Base-by-base conservation (phyloP, 306 rosid species). In the Trichosanthes truncata region DNA sequence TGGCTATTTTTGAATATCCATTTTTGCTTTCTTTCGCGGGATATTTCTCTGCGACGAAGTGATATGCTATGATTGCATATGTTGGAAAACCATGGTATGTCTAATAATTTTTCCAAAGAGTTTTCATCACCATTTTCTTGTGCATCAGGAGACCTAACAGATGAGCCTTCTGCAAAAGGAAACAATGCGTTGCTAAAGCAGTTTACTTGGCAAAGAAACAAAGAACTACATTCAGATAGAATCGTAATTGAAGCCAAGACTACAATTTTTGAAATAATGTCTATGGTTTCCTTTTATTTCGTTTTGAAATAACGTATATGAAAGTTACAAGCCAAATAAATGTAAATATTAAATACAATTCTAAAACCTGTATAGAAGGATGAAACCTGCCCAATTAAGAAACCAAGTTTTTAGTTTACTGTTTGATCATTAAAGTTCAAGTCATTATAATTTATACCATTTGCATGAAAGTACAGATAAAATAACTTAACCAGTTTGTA, bases 1-100 rank as follows among this genome's bases (percentile, higher is more conserved):
- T 90, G 97, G 41, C 78, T 0, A 31, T 68, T 77, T 53, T 86
- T 80, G 68, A 85, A 92, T 80, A 36, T 6, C 79, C 49, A 84
- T 67, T 85, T 89, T 26, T 83, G 81, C 83, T 89, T 95, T 88
- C 88, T 93, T 77, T 81, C 86, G 1, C 87, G 93, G 78, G 85
- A 72, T 51, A 82, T 77, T 46, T 80, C 88, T 79, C 87, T 89
- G 46, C 90, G 81, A 29, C 45, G 87, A 25, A 72, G 17, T 14
- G 82, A 77, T 71, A 81, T 36, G 71, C 25, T 78, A 75, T 68
- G 67, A 26, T 69, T 80, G 49, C 87, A 67, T 21, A 74, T 3
- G 21, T 61, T 78, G 1, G 88, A 77, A 57, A 89, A 74, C 93
- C 87, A 84, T 26, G 89, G 89, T 48, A 87, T 35, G 33, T 82